Base-by-base conservation (phyloP, 768 basidiomycete species). In the Crepidotus variabilis region DNA sequence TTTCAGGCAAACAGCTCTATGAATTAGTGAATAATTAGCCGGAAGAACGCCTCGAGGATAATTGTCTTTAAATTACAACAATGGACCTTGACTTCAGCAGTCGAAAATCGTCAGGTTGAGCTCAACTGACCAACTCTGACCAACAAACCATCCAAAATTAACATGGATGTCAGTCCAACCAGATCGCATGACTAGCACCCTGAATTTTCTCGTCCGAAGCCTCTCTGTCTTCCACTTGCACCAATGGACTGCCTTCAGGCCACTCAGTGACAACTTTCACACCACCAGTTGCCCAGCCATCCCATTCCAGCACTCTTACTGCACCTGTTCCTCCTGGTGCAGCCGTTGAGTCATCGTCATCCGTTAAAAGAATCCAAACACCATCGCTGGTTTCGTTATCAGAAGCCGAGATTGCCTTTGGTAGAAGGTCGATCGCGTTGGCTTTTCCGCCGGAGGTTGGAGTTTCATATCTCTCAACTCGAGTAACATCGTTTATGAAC, bases 121-220 rank as follows among this genome's bases (percentile, higher is more conserved):
- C 5, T 11, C 39, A 14, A 11, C 39, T 43, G 39, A 43, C 18
- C 39, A 20, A 20, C 3, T 20, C 3, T 43, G n/a, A n/a, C n/a
- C n/a, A n/a, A 20, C 39, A 43, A 20, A 36, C 9, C 8, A 5
- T 16, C 2, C 39, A 43, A 11, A 43, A 43, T 3, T 11, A 5
- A 20, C 39, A 43, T 43, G 3, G 4, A 5, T 43, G 11, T 62
- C 47, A 79, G 63, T 76, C 72, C 61, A 81, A 63, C 80, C 80
- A 81, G 24, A 81, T 69, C 6, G 80, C 80, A 70, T 82, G 80
- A 56, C 80, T 82, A 1, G 72, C 78, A 0, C 79, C 80, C 28
- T 63, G 64, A 50, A 57, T 55, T 48, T 67, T 66, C 8, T 55
- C 54, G 20, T 55, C 57, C 13, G 24, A 24, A 18, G 56, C 61